Base-by-base conservation (phyloP, 1,284 basidiomycete genomes). In the Fomitopsis betulina region DNA sequence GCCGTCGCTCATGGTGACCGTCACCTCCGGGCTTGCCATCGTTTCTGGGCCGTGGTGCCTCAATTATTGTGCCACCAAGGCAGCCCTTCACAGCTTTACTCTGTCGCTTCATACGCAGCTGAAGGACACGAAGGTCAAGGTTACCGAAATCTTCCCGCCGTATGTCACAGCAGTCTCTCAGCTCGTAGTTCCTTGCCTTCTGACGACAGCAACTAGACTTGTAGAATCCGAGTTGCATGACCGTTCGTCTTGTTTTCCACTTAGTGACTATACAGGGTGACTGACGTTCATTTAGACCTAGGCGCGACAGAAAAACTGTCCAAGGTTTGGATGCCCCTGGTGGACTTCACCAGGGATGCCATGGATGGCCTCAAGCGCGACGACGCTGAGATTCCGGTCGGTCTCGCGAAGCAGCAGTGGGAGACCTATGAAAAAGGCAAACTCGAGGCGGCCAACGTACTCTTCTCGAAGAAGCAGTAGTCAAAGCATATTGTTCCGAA, bases 201-300 rank as follows among this genome's bases (percentile, higher is more conserved):
- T 33, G 17, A 15, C 13, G 25, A 17, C n/a, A 35, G 17, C 10
- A 13, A 30, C 10, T 54, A 84, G 83, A 5, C 73, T 86, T 2
- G 82, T 84, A 12, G 83, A 86, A 69, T 86, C 85, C 6, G 85
- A 87, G 63, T 72, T 87, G 30, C 85, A 88, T 65, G 84, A 86
- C 60, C 73, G 83, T 83, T 66, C 64, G 79, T 56, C 19, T 7
- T 2, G 13, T 9, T 35, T 19, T 25, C 2, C 21, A 5, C 17
- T 21, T 49, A n/a, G 7, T 39, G 13, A 30, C 10, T 33, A 5
- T 21, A 15, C 1, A 3, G 19, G 19, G 23, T 30, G 2, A 0
- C 13, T 54, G 15, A 51, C 23, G 4, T 30, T 30, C 27, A 30
- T 42, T 10, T 60, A 85, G 83, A 76, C 30, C 78, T 83, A 68